Evolutionary conservation across 768 basidiomycete genomes (phyloP).

Genomic region (Mycena crocata): DNA sequence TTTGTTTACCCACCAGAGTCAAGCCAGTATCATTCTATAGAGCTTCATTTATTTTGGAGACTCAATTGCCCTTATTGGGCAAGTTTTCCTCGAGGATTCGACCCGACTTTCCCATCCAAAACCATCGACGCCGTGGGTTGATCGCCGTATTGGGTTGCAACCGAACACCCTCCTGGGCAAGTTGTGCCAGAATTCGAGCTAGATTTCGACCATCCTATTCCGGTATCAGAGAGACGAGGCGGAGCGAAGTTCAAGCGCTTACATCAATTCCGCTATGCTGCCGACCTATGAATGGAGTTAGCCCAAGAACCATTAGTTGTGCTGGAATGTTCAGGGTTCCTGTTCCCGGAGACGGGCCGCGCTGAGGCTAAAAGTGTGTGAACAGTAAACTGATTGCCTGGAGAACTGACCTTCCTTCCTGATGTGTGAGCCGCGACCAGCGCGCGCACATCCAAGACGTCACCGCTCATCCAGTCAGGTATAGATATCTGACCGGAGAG

Average conservation of each 20-base stretch:
- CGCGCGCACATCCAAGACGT: slow-evolving; percentile 80
- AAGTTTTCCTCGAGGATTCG: slow-evolving; percentile 65
- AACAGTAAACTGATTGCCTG: slow-evolving; percentile 19
- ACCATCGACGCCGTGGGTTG: slow-evolving; percentile 75
- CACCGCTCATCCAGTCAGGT: slow-evolving; percentile 79
- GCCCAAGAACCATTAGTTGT: slow-evolving; percentile 79
- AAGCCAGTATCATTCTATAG: too few species aligned
- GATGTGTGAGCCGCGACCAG: slow-evolving; percentile 52
- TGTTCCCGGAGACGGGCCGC: slow-evolving; percentile 9
- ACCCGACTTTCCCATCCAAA: slow-evolving; percentile 87
- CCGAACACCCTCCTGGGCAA: slow-evolving; percentile 75
- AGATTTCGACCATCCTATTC: slow-evolving; percentile 91
- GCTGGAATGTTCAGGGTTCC: slow-evolving; percentile 73
- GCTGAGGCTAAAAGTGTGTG: slow-evolving; percentile 29
- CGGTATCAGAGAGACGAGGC: slow-evolving; percentile 26
- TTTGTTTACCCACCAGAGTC: too few species aligned
- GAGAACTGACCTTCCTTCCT: slow-evolving; percentile 18
- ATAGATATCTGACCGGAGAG: slow-evolving; percentile 65
- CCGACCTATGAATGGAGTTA: slow-evolving; percentile 84
- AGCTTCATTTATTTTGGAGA: too few species aligned
- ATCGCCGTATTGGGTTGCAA: slow-evolving; percentile 82
- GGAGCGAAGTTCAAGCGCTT: slow-evolving; percentile 49
- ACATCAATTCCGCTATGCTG: slow-evolving; percentile 93
- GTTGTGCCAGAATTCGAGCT: slow-evolving; percentile 80
- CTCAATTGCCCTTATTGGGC: slow-evolving; percentile 7